Percentiles rank a stretch among this genome's conserved stretches.
Evolutionary conservation across 2,329 filamentous ascomycete species (phyloP).

Genomic region (Aspergillus sp.): DNA sequence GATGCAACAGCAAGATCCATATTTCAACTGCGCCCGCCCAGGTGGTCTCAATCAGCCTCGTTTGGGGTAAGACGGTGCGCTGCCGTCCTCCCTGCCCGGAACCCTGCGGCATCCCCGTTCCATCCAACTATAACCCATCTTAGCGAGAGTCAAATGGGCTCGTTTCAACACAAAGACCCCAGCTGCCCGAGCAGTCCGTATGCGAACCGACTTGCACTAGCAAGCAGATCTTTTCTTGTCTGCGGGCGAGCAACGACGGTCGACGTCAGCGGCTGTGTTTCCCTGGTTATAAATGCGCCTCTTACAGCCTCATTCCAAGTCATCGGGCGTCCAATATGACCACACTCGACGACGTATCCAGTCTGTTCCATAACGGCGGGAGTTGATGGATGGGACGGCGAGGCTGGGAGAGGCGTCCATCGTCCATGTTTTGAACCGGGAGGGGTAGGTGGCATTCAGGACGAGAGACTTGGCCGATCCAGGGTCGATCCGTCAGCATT

Average conservation of each 20-base stretch:
- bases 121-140: neutral
- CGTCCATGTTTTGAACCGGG: too few species aligned
- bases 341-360: neutral
- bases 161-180: neutral
- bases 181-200: neutral
- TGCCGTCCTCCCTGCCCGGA: neutral
- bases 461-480: too few species aligned
- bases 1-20: neutral
- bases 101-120: neutral
- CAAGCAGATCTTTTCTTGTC: neutral
- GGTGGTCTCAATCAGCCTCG: neutral
- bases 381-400: too few species aligned
- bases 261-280: conserved; percentile 5
- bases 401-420: too few species aligned
- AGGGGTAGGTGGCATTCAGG: too few species aligned
- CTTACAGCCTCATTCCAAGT: neutral
- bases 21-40: neutral
- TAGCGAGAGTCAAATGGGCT: too few species aligned
- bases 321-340: neutral
- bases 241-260: neutral
- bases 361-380: too few species aligned
- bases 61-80: neutral
- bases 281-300: neutral
- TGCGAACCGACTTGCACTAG: neutral
- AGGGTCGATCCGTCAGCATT: too few species aligned